Percentiles rank a stretch among this genome's conserved stretches.
Evolutionary conservation across 1,139 yeast species (phyloP).

Genomic region (Debaryomycetaceae sp.): DNA sequence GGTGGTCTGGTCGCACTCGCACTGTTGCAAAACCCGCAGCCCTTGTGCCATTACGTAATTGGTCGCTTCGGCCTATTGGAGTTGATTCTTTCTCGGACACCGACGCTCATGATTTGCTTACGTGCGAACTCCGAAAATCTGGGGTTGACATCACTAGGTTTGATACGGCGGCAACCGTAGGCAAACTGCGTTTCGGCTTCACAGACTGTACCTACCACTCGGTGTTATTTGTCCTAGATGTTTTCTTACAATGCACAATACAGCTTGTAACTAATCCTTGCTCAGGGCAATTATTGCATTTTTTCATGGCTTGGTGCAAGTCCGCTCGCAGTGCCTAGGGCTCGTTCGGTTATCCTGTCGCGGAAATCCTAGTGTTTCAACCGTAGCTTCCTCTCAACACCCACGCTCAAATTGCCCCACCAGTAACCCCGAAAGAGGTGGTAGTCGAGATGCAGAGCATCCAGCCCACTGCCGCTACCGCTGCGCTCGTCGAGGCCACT

Average conservation of each 20-base stretch:
- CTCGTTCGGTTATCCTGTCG: too few relatives aligned
- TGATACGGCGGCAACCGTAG: background rate
- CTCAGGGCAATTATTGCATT: too few relatives aligned
- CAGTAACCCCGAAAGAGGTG: too few relatives aligned
- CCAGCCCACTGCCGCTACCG: too few relatives aligned
- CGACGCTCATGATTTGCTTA: background rate
- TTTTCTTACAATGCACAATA: background rate
- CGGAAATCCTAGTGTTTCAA: too few relatives aligned
- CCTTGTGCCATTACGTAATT: background rate
- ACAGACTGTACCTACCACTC: background rate
- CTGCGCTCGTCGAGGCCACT: background rate
- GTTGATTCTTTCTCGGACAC: background rate
- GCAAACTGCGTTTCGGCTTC: background rate
- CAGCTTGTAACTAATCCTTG: too few relatives aligned
- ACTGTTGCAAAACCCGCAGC: background rate
- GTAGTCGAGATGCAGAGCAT: too few relatives aligned
- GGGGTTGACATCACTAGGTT: background rate
- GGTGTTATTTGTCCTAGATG: background rate
- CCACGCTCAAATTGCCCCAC: too few relatives aligned
- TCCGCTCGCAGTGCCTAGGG: too few relatives aligned
- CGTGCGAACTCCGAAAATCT: background rate
- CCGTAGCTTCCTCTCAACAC: too few relatives aligned
- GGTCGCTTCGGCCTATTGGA: background rate
- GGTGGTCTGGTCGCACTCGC: background rate
- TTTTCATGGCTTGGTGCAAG: too few relatives aligned